Percentiles rank a stretch among this genome's conserved stretches.
Conservation (phyloP, 2,329 filamentous ascomycete species). For the Zymoseptoria crescenta region DNA sequence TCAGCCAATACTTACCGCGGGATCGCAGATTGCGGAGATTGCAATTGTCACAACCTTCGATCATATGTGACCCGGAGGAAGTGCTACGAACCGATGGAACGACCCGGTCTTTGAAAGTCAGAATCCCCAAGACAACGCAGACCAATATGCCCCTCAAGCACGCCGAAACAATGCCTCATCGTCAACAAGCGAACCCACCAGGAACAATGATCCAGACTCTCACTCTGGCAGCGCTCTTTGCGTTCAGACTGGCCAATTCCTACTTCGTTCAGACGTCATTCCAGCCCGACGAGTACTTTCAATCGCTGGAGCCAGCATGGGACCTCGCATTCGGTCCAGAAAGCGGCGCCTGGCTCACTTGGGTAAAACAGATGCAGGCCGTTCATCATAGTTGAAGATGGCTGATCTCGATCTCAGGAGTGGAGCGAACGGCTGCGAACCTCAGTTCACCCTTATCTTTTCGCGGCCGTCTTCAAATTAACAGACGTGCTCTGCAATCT, state of each 20-base stretch:
- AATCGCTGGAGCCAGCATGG: slow-evolving; percentile 93
- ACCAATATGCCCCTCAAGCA: neutral
- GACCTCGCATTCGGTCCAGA: slow-evolving; percentile 68
- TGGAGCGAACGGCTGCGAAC: slow-evolving; percentile 84
- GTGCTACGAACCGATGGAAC: neutral
- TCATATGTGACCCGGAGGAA: neutral
- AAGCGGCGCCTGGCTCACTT: slow-evolving; percentile 87
- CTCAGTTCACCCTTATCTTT: slow-evolving; percentile 82
- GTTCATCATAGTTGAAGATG: neutral
- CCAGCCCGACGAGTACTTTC: slow-evolving; percentile 96
- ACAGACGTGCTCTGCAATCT: slow-evolving; percentile 50
- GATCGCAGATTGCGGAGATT: neutral
- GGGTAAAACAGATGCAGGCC: slow-evolving; percentile 52
- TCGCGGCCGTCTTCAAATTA: slow-evolving; percentile 64
- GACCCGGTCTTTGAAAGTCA: neutral
- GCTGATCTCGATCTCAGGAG: slow-evolving; percentile 53
- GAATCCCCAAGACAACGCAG: neutral
- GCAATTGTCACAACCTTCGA: neutral
- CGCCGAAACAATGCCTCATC: neutral
- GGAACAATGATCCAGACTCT: neutral
- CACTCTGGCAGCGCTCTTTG: slow-evolving; percentile 40
- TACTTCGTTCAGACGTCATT: slow-evolving; percentile 81
- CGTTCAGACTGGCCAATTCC: slow-evolving; percentile 72
- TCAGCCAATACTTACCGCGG: neutral
- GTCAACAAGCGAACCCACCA: neutral